Conservation (phyloP, 371 early-diverging fungal genomes). For the Rhizomucor miehei region DNA sequence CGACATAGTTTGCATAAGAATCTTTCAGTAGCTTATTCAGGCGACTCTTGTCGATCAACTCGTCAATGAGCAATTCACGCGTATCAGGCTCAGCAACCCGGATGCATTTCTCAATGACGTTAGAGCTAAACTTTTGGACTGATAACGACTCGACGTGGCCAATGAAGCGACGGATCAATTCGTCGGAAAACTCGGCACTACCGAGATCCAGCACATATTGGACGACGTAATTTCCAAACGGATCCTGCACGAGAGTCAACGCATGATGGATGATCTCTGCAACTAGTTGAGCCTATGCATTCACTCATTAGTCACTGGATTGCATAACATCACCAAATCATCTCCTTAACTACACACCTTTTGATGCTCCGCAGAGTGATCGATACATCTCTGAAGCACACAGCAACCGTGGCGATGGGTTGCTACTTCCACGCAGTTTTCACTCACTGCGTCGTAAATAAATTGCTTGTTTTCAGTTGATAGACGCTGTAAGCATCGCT, state of each 20-base stretch:
- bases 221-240: slow-evolving; percentile 98
- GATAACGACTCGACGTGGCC: slow-evolving; percentile 73
- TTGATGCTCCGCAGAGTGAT: slow-evolving; percentile 75
- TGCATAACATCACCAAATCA: too few species aligned
- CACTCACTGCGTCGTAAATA: slow-evolving; percentile 83
- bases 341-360: slow-evolving; percentile 26
- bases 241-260: slow-evolving; percentile 84
- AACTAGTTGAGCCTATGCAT: slow-evolving; percentile 62
- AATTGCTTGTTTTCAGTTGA: slow-evolving; percentile 77
- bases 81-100: slow-evolving; percentile 74
- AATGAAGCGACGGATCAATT: slow-evolving; percentile 74
- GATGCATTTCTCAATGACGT: slow-evolving; percentile 94
- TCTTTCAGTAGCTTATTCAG: slow-evolving; percentile 81
- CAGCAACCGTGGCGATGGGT: slow-evolving; percentile 97
- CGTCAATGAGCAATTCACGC: slow-evolving; percentile 67
- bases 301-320: not conserved
- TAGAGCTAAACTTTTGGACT: slow-evolving; percentile 90
- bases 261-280: slow-evolving; percentile 74
- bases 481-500: slow-evolving; percentile 86
- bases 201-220: slow-evolving; percentile 92
- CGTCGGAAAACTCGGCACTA: slow-evolving; percentile 64
- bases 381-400: slow-evolving; percentile 96
- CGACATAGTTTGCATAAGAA: slow-evolving; percentile 89
- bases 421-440: slow-evolving; percentile 81
- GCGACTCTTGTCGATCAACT: slow-evolving; percentile 62